phyloP scores from a whole-genome alignment of 768 basidiomycete genomes.

The Serendipita sp. region DNA sequence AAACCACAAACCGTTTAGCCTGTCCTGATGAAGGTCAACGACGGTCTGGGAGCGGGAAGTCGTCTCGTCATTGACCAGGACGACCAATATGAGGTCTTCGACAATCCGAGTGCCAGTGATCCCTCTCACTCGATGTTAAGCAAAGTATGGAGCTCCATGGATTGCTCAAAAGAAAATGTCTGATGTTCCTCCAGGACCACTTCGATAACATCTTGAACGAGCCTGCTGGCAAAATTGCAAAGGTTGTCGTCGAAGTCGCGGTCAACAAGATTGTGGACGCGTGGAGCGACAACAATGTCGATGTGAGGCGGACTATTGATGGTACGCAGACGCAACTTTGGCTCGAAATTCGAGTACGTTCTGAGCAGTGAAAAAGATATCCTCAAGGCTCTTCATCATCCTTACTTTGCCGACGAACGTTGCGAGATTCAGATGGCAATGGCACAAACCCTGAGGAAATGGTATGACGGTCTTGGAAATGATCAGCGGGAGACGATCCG shows the following conservation, averaged over 20 bases:
- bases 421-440: constrained; percentile 44
- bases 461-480: constrained; percentile 34
- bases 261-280: constrained; percentile 41
- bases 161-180: neutral
- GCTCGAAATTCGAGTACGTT: neutral
- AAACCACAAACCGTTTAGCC: constrained; percentile 31
- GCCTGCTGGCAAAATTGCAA: constrained; percentile 58
- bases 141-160: constrained; percentile 22
- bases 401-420: constrained; percentile 40
- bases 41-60: constrained; percentile 42
- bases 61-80: constrained; percentile 53
- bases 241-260: constrained; percentile 45
- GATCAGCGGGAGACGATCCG: constrained; percentile 31
- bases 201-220: constrained; percentile 58
- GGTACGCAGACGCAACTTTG: neutral
- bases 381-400: constrained; percentile 54
- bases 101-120: constrained; percentile 49
- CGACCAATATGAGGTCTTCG: constrained; percentile 54
- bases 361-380: constrained; percentile 24
- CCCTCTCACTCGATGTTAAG: constrained; percentile 60
- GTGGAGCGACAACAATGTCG: constrained; percentile 17
- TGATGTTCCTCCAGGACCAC: constrained; percentile 32
- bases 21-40: constrained; percentile 40
- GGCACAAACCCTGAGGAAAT: constrained; percentile 39
- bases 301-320: neutral